Evolutionary conservation across 495 filamentous ascomycete genomes (phyloP), one percentile per base, ranked within the genome.

Genomic region (Talaromyces adpressus): DNA sequence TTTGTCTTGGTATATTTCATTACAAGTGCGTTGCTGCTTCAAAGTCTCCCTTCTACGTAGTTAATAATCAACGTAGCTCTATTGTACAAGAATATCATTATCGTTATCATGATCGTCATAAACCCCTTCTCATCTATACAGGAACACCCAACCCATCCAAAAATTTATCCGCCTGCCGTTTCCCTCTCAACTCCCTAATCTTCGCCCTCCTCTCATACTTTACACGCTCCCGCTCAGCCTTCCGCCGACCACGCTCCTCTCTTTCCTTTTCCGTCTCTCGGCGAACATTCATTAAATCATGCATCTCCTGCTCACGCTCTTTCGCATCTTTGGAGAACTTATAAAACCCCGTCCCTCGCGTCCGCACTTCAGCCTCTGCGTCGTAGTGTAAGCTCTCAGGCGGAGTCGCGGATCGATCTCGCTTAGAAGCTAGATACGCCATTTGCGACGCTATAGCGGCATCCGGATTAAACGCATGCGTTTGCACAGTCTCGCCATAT

Each of bases 301-400:
- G 81, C 91, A 98, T 96, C 82, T 98, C 88, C 72, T 71, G 70
- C 65, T 75, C 74, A 61, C 94, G 77, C 61, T 76, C 76, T 59
- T 76, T 84, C 69, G 84, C 84, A 72, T 96, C 88, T 65, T 75
- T 80, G 27, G 86, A 89, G 70, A 98, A 98, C 34, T 82, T 81
- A 72, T 92, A 97, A 71, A 97, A 98, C 0, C 92, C 95, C 6
- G 89, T 89, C 0, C 94, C 95, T 70, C 93, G 93, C 45, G 85
- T 90, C 58, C 94, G 79, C 32, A 94, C 86, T 81, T 98, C 94
- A 61, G 76, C 79, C 63, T 79, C 83, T 0, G 91, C 91, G 75
- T 97, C 88, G 74, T 97, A 98, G 72, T 98, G 95, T 72, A 76
- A 76, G 54, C 86, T 82, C 12, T 85, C 85, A 22, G 92, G 91